Evolutionary conservation across 768 basidiomycete genomes (phyloP).

Genomic region (Phylloporus arenicola): DNA sequence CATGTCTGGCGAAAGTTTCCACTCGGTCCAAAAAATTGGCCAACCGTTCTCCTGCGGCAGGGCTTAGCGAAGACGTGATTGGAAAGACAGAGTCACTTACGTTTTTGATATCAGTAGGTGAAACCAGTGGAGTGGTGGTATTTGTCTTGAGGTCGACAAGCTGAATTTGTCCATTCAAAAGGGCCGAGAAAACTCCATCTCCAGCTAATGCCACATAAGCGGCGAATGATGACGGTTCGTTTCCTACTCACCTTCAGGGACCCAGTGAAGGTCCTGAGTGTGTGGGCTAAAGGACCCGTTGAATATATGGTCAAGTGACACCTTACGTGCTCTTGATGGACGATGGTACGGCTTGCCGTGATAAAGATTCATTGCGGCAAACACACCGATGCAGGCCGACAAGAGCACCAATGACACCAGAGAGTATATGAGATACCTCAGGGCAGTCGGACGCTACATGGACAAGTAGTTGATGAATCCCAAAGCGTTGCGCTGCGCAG

Average conservation of each 20-base stretch:
- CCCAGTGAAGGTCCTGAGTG: slow-evolving; percentile 63
- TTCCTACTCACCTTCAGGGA: slow-evolving; percentile 71
- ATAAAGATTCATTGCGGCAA: slow-evolving; percentile 69
- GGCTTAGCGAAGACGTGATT: slow-evolving; percentile 1
- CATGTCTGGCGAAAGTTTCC: slow-evolving; percentile 90
- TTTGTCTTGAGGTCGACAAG: slow-evolving; percentile 81
- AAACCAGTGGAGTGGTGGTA: slow-evolving; percentile 56
- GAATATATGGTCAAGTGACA: slow-evolving; percentile 88
- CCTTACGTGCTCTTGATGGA: slow-evolving; percentile 51
- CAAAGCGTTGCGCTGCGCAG: not conserved
- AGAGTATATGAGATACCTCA: slow-evolving; percentile 57
- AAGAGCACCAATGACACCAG: slow-evolving; percentile 56
- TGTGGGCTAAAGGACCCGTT: slow-evolving; percentile 77
- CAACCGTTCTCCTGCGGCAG: slow-evolving; percentile 47
- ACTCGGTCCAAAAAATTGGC: slow-evolving; percentile 48
- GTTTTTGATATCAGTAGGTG: slow-evolving; percentile 54
- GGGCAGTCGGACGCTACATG: slow-evolving; percentile 43
- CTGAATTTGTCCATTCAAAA: slow-evolving; percentile 57
- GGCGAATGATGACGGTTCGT: not conserved
- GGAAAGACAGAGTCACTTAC: slow-evolving; percentile 36
- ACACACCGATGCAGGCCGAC: slow-evolving; percentile 65
- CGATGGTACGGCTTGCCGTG: slow-evolving; percentile 48
- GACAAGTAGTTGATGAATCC: slow-evolving; percentile 5
- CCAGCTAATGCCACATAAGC: slow-evolving; percentile 55
- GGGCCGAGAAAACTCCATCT: slow-evolving; percentile 84